Percentiles rank a stretch among this genome's conserved stretches.
Evolutionary conservation across 78 protist genomes (phyloP).

Genomic region (Dictyostelium firmibasis): DNA sequence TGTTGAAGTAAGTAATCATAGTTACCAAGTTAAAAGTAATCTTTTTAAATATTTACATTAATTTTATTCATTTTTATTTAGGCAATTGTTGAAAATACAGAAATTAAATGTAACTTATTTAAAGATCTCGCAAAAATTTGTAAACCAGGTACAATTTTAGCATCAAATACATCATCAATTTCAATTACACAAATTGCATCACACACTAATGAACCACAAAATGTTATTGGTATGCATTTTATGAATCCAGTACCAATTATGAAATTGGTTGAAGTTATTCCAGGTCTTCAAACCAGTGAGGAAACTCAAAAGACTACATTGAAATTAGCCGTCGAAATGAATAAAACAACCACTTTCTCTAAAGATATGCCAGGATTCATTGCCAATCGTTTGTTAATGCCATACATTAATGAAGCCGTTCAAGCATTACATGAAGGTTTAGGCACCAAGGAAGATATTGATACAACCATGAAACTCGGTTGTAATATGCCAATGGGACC

Average conservation of each 20-base stretch:
- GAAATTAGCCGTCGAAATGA: constrained; percentile 84
- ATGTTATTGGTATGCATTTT: constrained; percentile 93
- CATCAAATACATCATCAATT: constrained; percentile 92
- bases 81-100: constrained; percentile 90
- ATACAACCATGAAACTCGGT: constrained; percentile 91
- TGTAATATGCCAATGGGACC: constrained; percentile 92
- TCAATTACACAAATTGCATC: constrained; percentile 90
- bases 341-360: constrained; percentile 84
- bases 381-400: constrained; percentile 90
- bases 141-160: constrained; percentile 81
- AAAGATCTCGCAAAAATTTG: constrained; percentile 27
- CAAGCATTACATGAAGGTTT: constrained; percentile 82
- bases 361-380: constrained; percentile 92
- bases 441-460: constrained; percentile 88
- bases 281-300: constrained; percentile 84
- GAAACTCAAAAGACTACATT: constrained; percentile 42
- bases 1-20: constrained; percentile 52
- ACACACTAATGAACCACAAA: constrained; percentile 77
- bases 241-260: constrained; percentile 93
- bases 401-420: constrained; percentile 93
- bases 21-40: too few species aligned
- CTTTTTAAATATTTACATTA: too few species aligned
- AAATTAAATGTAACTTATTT: constrained; percentile 82
- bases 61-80: background rate
- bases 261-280: constrained; percentile 91